Evolutionary conservation across 768 basidiomycete species (phyloP), one percentile per base, ranked within the genome.

Genomic region (Trametes maxima): DNA sequence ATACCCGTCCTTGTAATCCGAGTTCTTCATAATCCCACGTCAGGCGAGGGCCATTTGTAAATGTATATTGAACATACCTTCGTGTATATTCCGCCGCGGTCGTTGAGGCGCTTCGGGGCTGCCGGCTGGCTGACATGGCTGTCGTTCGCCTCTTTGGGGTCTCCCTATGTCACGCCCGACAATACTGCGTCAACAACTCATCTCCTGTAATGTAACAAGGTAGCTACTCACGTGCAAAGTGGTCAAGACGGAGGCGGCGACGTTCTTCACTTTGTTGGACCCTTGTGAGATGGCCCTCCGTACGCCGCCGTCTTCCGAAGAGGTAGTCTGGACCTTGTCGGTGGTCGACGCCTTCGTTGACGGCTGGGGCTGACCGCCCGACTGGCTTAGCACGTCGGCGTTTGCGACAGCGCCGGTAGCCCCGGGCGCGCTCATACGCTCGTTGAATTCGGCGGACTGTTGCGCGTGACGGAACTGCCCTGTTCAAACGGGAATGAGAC

Each of bases 381-480:
- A 28, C 50, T 51, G 35, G 57, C 40, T 63, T n/a, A 25, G 24
- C 48, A 2, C 36, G 48, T 16, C 44, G 55, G 36, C 54, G 55
- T 10, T 37, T 45, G 3, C 5, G 5, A 14, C 14, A 7, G 62
- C 54, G 1, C 43, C 39, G 12, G 57, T 37, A 2, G 46, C 62
- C 12, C 56, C 62, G 2, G 62, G 44, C 1, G 46, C 21, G 45
- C 62, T 58, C 45, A 63, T 44, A 52, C 62, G 56, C 10, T 53
- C 62, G 46, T 63, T 63, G 55, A 57, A 58, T 35, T 58, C 45
- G 22, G 58, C 54, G 11, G 44, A 39, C 36, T 64, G 63, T n/a
- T 60, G 54, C 2, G 63, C 63, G 43, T 64, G 63, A 5, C 63
- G 63, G 49, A 51, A 59, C 28, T 64, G 63, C 63, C 63, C 63